These are phyloP conservation scores for Lepidium aucheri DNA, from an alignment of 345 rosid species.

Conservation along the genomic window DNA sequence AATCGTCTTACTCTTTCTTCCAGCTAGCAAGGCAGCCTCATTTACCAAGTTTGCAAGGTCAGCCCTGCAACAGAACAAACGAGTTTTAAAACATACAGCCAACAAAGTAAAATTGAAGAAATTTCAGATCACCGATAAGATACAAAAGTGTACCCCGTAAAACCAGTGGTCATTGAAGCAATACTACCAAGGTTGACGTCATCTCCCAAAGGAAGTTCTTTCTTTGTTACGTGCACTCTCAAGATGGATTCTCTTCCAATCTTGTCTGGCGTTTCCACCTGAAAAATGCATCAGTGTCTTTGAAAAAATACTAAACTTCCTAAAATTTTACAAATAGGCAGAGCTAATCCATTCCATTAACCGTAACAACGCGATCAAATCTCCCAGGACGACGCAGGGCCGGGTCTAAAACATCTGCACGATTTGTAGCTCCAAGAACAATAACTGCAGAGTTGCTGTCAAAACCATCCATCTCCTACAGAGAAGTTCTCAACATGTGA, in stretches of 20 bases:
- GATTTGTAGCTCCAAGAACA: constrained; percentile 97
- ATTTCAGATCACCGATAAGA: neutral
- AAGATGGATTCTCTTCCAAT: constrained; percentile 90
- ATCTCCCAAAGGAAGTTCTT: constrained; percentile 74
- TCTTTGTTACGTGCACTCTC: constrained; percentile 72
- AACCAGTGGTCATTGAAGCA: constrained; percentile 97
- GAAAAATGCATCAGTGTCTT: constrained; percentile 4
- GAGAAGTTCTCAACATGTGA: constrained; percentile 15
- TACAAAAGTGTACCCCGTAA: constrained; percentile 65
- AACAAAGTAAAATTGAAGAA: neutral
- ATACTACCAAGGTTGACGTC: constrained; percentile 66
- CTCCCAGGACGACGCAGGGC: constrained; percentile 97
- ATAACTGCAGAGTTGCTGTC: constrained; percentile 94
- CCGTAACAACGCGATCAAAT: constrained; percentile 96
- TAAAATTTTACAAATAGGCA: neutral
- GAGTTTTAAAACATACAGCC: neutral
- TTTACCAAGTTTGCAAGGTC: constrained; percentile 97
- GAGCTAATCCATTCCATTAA: constrained; percentile 31
- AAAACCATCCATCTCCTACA: constrained; percentile 99
- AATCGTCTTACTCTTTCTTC: constrained; percentile 62
- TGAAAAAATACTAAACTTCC: neutral
- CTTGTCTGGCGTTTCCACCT: constrained; percentile 95
- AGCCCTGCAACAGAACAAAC: constrained; percentile 50
- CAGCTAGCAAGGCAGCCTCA: constrained; percentile 97
- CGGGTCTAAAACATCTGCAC: constrained; percentile 95